Conservation (phyloP, 2,329 filamentous ascomycete species). For the Eutypa lata region DNA sequence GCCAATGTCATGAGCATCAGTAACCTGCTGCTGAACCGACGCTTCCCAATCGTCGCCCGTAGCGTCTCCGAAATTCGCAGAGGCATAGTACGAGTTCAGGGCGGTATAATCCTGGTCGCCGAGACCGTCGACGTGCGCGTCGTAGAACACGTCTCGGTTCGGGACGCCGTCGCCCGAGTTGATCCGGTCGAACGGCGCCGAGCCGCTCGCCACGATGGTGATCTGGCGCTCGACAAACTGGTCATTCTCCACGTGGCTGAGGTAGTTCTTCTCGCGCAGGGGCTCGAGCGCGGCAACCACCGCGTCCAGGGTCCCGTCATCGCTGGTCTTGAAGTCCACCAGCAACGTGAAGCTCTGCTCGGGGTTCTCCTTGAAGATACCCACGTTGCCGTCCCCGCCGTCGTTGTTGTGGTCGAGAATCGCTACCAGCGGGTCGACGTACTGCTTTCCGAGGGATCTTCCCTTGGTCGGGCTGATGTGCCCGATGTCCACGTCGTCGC, state of each 20-base stretch:
- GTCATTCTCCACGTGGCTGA: conserved; percentile 19
- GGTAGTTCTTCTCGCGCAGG: conserved; percentile 25
- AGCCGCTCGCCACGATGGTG: conserved; percentile 25
- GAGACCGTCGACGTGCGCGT: conserved; percentile 21
- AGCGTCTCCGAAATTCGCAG: conserved; percentile 21
- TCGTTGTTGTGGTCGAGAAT: conserved; percentile 26
- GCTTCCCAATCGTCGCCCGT: conserved; percentile 12
- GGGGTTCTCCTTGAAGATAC: conserved; percentile 18
- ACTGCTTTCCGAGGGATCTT: conserved; percentile 22
- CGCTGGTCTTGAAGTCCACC: conserved; percentile 27
- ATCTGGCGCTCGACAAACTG: conserved; percentile 20
- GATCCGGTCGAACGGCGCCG: conserved; percentile 24
- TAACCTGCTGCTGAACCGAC: conserved; percentile 17
- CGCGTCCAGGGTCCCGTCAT: conserved; percentile 19
- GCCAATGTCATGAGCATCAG: conserved; percentile 19
- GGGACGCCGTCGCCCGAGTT: conserved; percentile 20
- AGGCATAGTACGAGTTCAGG: conserved; percentile 26
- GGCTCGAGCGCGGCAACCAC: conserved; percentile 24
- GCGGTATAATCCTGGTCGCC: conserved; percentile 12
- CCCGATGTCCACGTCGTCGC: conserved; percentile 22
- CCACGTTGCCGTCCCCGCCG: conserved; percentile 10
- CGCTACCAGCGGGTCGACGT: conserved; percentile 21
- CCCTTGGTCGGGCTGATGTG: conserved; percentile 19
- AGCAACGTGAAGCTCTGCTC: conserved; percentile 21
- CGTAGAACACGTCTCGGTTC: conserved; percentile 23